Evolutionary conservation across 2,329 filamentous ascomycete species (phyloP).

Genomic region (Daldinia sp.): DNA sequence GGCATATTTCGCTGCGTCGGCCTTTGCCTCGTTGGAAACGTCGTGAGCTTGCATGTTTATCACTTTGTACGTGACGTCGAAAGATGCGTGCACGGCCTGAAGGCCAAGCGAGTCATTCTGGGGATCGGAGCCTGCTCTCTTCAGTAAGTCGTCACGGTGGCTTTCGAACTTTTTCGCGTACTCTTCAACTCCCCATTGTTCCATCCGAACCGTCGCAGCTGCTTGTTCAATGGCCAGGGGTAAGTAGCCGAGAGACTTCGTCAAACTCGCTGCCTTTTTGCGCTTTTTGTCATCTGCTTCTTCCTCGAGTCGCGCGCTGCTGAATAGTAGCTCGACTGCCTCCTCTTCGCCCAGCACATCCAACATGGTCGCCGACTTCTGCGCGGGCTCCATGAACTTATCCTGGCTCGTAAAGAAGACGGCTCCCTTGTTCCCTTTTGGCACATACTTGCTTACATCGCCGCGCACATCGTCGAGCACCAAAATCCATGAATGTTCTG

Average conservation of each 20-base stretch:
- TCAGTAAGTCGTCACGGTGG: conserved; percentile 33
- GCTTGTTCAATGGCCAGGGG: conserved; percentile 51
- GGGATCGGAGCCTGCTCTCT: conserved; percentile 13
- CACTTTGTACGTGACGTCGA: conserved; percentile 47
- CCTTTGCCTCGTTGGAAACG: background rate
- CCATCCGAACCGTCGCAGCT: conserved; percentile 32
- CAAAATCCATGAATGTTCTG: conserved; percentile 48
- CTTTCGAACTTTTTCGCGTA: conserved; percentile 38
- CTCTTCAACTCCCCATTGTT: conserved; percentile 20
- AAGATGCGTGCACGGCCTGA: conserved; percentile 29
- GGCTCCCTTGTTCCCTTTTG: conserved; percentile 42
- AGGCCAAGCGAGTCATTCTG: background rate
- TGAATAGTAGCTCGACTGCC: conserved; percentile 32
- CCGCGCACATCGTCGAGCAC: conserved; percentile 49
- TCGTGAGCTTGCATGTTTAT: conserved; percentile 34
- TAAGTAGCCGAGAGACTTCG: conserved; percentile 43
- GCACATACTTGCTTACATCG: conserved; percentile 38
- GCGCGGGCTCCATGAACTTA: conserved; percentile 1
- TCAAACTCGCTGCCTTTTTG: background rate
- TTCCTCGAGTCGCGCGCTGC: conserved; percentile 1
- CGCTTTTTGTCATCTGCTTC: background rate
- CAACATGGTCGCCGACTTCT: conserved; percentile 19
- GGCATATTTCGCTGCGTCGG: conserved; percentile 35
- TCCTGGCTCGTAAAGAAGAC: conserved; percentile 49
- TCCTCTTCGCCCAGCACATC: conserved; percentile 26